phyloP scores from a whole-genome alignment of 495 filamentous ascomycete species.

The Aspergillus nidulans region DNA sequence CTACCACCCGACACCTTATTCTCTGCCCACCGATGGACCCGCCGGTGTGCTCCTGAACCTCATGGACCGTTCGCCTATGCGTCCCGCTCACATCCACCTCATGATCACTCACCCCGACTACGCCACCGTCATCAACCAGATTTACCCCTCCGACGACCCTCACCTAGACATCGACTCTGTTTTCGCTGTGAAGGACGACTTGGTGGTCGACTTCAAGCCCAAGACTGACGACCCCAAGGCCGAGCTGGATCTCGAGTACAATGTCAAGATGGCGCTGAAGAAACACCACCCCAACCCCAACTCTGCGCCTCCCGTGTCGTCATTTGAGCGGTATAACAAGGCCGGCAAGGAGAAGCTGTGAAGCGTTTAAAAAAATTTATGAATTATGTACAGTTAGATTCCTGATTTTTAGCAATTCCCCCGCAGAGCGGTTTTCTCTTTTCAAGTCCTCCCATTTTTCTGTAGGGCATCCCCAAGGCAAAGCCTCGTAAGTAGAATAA shows the following conservation, averaged over 20 bases:
- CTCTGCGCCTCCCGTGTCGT: slow-evolving; percentile 42
- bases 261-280: slow-evolving; percentile 44
- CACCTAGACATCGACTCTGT: slow-evolving; percentile 59
- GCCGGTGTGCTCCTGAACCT: slow-evolving; percentile 62
- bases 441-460: no score
- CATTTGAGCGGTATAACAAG: slow-evolving; percentile 41
- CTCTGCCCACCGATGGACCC: slow-evolving; percentile 71
- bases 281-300: slow-evolving; percentile 47
- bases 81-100: slow-evolving; percentile 47
- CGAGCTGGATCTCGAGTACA: slow-evolving; percentile 41
- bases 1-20: slow-evolving; percentile 77
- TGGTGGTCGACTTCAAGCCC: slow-evolving; percentile 60
- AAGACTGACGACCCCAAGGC: slow-evolving; percentile 45
- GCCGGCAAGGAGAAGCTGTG: slow-evolving; percentile 15
- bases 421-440: not conserved
- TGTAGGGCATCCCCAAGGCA: no score
- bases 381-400: not conserved
- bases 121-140: slow-evolving; percentile 56
- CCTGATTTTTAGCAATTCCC: not conserved
- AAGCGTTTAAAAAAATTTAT: not conserved
- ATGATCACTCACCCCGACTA: slow-evolving; percentile 48
- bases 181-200: slow-evolving; percentile 62
- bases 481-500: no score
- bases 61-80: slow-evolving; percentile 63
- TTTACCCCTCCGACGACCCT: slow-evolving; percentile 60